Conservation (phyloP, 306 rosid species). For the Citrullus mucosospermus region DNA sequence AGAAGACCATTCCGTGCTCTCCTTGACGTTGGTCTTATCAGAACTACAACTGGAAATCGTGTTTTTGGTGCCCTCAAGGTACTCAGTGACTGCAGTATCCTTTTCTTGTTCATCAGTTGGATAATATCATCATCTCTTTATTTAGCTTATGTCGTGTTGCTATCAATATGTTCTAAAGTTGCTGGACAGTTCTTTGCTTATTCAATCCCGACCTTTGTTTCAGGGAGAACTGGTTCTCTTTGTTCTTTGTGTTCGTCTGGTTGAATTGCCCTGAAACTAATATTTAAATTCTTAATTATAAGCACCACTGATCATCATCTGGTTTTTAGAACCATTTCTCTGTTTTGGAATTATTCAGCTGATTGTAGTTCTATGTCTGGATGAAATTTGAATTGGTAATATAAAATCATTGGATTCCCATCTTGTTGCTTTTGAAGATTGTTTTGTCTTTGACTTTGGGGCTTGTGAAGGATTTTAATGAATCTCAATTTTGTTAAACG, state of each 20-base stretch:
- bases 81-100: too few relatives aligned
- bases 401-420: background rate
- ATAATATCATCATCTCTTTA: background rate
- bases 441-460: background rate
- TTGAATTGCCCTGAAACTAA: too few relatives aligned
- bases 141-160: background rate
- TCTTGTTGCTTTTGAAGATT: background rate
- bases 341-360: too few relatives aligned
- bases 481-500: background rate
- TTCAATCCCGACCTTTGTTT: background rate
- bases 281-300: too few relatives aligned
- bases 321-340: background rate
- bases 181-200: background rate
- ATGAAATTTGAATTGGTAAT: background rate
- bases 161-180: background rate
- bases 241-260: background rate
- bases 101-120: background rate
- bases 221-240: background rate
- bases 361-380: too few relatives aligned
- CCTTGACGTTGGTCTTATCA: conserved; percentile 78
- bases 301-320: background rate
- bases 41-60: conserved; percentile 81
- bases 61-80: conserved; percentile 82
- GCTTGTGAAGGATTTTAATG: background rate
- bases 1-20: conserved; percentile 98